Percentiles rank a stretch among this genome's conserved stretches.
Evolutionary conservation across 306 rosid species (phyloP).

Genomic region (Medicago ruthenica): DNA sequence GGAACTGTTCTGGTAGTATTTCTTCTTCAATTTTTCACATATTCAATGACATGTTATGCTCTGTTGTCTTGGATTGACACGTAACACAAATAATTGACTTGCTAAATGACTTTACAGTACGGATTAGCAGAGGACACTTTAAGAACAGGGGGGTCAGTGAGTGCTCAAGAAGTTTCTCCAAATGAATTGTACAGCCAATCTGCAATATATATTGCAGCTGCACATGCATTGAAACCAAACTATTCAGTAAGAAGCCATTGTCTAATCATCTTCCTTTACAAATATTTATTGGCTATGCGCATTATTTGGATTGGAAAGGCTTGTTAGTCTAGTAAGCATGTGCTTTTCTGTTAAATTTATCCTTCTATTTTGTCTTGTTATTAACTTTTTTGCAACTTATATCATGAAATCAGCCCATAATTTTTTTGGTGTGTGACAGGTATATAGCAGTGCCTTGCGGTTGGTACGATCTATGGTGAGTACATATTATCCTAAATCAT

Average conservation of each 20-base stretch:
- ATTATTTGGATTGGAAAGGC: conserved; percentile 36
- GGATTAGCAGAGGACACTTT: conserved; percentile 99
- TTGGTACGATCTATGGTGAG: conserved; percentile 99
- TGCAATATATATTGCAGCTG: conserved; percentile 98
- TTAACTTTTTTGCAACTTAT: neutral
- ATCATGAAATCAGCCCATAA: conserved; percentile 15
- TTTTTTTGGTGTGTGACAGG: conserved; percentile 56
- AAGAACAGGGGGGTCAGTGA: conserved; percentile 78
- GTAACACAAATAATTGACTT: conserved; percentile 24
- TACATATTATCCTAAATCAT: conserved; percentile 34
- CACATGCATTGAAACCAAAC: conserved; percentile 94
- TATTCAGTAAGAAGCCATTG: conserved; percentile 70
- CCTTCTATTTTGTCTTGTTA: conserved; percentile 16
- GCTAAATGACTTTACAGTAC: conserved; percentile 61
- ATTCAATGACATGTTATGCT: conserved; percentile 32
- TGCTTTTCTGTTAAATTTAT: conserved; percentile 10
- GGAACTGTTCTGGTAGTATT: conserved; percentile 96
- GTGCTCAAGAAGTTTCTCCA: conserved; percentile 81
- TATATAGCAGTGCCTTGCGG: conserved; percentile 97
- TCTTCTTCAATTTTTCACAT: conserved; percentile 40
- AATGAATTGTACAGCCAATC: conserved; percentile 98
- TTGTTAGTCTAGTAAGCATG: conserved; percentile 38
- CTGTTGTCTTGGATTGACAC: conserved; percentile 39
- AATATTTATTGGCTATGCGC: conserved; percentile 20
- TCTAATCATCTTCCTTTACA: conserved; percentile 28